Evolutionary conservation across 2,329 filamentous ascomycete species (phyloP), one percentile per base, ranked within the genome.

Genomic region (Rutstroemia sp.): DNA sequence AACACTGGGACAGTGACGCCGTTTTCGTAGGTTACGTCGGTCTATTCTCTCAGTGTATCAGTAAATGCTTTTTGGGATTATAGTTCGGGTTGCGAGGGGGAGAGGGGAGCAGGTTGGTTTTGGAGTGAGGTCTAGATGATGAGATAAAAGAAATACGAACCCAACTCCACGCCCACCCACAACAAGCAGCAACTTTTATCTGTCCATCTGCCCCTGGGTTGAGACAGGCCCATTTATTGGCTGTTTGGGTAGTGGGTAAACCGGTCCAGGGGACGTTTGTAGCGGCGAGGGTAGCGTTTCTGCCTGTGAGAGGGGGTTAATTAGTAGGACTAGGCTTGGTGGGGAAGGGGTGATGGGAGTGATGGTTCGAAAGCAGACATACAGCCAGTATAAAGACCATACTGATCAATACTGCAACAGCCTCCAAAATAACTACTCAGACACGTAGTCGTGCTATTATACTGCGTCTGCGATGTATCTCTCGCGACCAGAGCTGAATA

Each of bases 371-470:
- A 16, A 12, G 16, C 4, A 23, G 9, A 23, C 46, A 23, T 34
- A 56, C 54, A 56, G 21, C 23, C 38, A 16, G 47, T 34, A 23
- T 46, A 56, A 30, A 4, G 2, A 2, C 41, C 54, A 16, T 38
- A 25, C 0, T 19, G 14, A 45, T 56, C 54, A 9, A 52, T 5
- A 18, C 19, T 18, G 14, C 47, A 56, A 21, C 54, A 52, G 8
- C 47, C 54, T 16, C 54, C 54, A 16, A 50, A 45, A 51, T 34
- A 27, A 39, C 27, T 44, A 63, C 25, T 58, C 38, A 52, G 44
- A 54, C 50, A 53, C 42, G 53, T 49, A 9, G 48, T 58, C 16
- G 59, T 56, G 12, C 14, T 16, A 2, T 49, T 39, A 34, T 42
- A 50, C 45, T 12, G 38, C 41, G 9, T 34, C 30, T 34, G 30